Evolutionary conservation across 78 protist species (phyloP).

Genomic region (Mastigamoeba balamuthi): DNA sequence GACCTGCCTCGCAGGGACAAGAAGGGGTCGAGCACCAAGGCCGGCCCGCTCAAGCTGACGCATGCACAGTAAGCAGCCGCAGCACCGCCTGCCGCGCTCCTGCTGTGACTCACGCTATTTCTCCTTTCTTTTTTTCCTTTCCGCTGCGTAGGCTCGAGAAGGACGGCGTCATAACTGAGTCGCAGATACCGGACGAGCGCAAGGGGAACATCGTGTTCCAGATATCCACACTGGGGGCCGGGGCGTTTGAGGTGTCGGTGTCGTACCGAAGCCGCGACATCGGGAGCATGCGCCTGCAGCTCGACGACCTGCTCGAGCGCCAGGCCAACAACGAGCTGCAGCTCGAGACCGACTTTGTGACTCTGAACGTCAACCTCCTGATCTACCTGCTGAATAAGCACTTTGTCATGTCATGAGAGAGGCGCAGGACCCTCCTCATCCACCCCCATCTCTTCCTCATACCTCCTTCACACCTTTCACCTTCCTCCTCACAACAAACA

Average conservation of each 20-base stretch:
- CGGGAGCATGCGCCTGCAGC: conserved; percentile 17
- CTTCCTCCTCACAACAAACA: no score
- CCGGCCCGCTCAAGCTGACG: conserved; percentile 40
- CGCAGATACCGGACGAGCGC: conserved; percentile 51
- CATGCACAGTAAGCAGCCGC: no score
- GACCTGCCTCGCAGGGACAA: not conserved
- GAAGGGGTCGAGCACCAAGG: not conserved
- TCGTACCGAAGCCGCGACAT: conserved; percentile 35
- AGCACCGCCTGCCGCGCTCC: no score
- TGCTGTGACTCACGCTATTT: no score
- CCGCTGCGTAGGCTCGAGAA: no score
- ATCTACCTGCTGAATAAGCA: conserved; percentile 48
- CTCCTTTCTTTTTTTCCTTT: no score
- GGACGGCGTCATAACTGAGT: conserved; percentile 51
- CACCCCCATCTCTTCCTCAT: no score
- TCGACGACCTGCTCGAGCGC: conserved; percentile 53
- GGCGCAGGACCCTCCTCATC: no score
- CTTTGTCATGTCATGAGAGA: no score
- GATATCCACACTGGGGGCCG: conserved; percentile 27
- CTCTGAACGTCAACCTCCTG: conserved; percentile 44
- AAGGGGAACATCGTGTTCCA: conserved; percentile 25
- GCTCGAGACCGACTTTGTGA: conserved; percentile 43
- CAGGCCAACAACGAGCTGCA: conserved; percentile 32
- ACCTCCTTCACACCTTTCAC: no score
- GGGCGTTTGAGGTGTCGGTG: conserved; percentile 29